Evolutionary conservation across 805 yeast species (phyloP), one percentile per base, ranked within the genome.

Genomic region (Starmerella floricola): DNA sequence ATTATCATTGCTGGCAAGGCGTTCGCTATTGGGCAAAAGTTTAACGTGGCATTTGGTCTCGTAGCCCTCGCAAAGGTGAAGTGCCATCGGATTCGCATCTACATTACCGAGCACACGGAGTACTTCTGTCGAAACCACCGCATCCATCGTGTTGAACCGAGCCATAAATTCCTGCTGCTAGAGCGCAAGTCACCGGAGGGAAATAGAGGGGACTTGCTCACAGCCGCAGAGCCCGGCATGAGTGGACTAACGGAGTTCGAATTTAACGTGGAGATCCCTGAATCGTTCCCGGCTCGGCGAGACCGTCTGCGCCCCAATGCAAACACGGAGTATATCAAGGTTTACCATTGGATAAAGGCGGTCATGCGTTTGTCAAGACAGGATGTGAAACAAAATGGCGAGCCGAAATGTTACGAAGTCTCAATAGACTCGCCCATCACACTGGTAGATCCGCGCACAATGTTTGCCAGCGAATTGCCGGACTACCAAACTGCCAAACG

Each of bases 331-430:
- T 77, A 76, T 52, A 85, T 91, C 48, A 87, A 85, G 62, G 72
- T 91, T 6, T 88, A 83, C 55, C 99, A 91, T 62, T 91, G 98
- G 96, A 77, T 91, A 54, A 91, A 91, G 62, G 72, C 91, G 13
- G 80, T 94, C 49, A 63, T 91, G 40, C 65, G 97, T 39, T 66
- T 91, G 31, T 82, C 94, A 4, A 74, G 72, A 50, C 56, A 68
- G n/a, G 77, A 80, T 34, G 69, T 72, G 36, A 50, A 55, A 40
- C 57, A 61, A 19, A 43, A 66, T 11, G 54, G 50, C 30, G 83
- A 83, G 56, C 67, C 94, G 35, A 91, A 87, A 58, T 96, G 86
- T 57, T 91, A 81, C 58, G 99, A 91, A 63, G 82, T 91, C 34
- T 78, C 85, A 45, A 88, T 91, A 43, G 99, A 91, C 61, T 83